phyloP scores from a whole-genome alignment of 2,329 filamentous ascomycete species.

The Phyllosticta paracitricarpa region DNA sequence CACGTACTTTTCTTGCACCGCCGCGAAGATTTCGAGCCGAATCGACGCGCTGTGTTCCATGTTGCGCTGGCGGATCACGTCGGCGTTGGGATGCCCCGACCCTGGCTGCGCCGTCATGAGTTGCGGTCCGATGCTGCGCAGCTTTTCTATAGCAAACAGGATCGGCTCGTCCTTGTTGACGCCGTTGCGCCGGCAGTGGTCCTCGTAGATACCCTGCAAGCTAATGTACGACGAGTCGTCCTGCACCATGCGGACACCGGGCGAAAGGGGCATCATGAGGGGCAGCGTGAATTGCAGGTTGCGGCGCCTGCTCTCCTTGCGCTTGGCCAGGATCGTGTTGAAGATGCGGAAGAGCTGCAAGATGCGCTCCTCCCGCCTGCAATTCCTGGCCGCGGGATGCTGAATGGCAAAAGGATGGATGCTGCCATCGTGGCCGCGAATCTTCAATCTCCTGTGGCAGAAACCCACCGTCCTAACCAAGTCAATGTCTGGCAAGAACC shows the following conservation, averaged over 20 bases:
- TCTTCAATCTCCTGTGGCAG: slow-evolving; percentile 86
- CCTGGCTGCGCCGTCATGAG: slow-evolving; percentile 18
- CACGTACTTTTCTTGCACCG: slow-evolving; percentile 90
- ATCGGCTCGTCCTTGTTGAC: slow-evolving; percentile 93
- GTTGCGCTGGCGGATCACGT: slow-evolving; percentile 43
- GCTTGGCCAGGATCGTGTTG: slow-evolving; percentile 81
- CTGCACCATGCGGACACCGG: slow-evolving; percentile 88
- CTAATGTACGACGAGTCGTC: slow-evolving; percentile 93
- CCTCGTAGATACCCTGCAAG: slow-evolving; percentile 89
- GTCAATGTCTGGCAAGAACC: slow-evolving; percentile 91
- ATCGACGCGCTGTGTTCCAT: slow-evolving; percentile 62
- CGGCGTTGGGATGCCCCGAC: slow-evolving; percentile 2
- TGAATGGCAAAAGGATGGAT: slow-evolving; percentile 96
- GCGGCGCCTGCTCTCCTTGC: slow-evolving; percentile 87
- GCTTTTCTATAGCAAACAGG: slow-evolving; percentile 89
- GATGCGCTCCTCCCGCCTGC: slow-evolving; percentile 87
- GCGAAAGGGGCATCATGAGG: slow-evolving; percentile 88
- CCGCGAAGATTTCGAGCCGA: slow-evolving; percentile 82
- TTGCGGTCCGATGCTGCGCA: slow-evolving; percentile 52
- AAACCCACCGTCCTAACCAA: slow-evolving; percentile 82
- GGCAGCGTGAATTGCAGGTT: slow-evolving; percentile 95
- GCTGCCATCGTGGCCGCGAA: slow-evolving; percentile 94
- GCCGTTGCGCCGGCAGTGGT: slow-evolving; percentile 78
- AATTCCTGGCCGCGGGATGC: slow-evolving; percentile 86
- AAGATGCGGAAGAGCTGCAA: slow-evolving; percentile 95